Conservation (phyloP, 768 basidiomycete species). For the Collybia sordida region DNA sequence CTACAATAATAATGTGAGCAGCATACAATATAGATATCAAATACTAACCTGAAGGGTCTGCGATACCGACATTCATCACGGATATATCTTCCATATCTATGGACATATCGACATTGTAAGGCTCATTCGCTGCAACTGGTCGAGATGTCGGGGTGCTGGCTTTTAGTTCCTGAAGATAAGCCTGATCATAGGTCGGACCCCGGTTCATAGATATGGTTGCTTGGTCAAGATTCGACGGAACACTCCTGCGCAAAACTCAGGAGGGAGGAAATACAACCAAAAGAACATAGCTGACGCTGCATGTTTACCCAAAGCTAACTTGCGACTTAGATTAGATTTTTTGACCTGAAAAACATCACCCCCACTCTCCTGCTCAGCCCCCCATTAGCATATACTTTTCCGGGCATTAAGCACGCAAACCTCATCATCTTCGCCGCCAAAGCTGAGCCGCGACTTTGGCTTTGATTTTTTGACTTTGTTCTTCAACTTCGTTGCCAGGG, state of each 20-base stretch:
- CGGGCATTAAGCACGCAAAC: conserved; percentile 34
- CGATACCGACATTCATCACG: conserved; percentile 28
- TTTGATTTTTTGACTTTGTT: conserved; percentile 67
- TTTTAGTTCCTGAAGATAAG: conserved; percentile 75
- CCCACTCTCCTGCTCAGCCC: conserved; percentile 44
- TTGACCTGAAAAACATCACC: conserved; percentile 76
- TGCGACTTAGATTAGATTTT: conserved; percentile 75
- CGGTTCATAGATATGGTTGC: conserved; percentile 52
- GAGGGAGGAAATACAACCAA: conserved; percentile 8
- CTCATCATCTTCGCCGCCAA: conserved; percentile 68
- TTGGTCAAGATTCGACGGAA: conserved; percentile 53
- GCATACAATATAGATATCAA: not conserved
- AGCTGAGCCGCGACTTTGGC: conserved; percentile 71
- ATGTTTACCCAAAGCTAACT: conserved; percentile 55
- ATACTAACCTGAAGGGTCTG: conserved; percentile 29
- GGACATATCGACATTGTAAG: conserved; percentile 54
- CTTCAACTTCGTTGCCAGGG: conserved; percentile 66
- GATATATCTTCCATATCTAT: conserved; percentile 43
- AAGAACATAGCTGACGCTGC: conserved; percentile 39
- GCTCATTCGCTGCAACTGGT: conserved; percentile 35
- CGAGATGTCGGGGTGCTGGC: conserved; percentile 68
- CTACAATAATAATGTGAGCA: not conserved
- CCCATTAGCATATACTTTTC: conserved; percentile 24
- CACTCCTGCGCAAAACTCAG: conserved; percentile 29
- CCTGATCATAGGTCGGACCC: conserved; percentile 68